These are phyloP conservation scores for Diddensiella santjacobensis DNA, from an alignment of 805 yeast species.

Conservation along the genomic window DNA sequence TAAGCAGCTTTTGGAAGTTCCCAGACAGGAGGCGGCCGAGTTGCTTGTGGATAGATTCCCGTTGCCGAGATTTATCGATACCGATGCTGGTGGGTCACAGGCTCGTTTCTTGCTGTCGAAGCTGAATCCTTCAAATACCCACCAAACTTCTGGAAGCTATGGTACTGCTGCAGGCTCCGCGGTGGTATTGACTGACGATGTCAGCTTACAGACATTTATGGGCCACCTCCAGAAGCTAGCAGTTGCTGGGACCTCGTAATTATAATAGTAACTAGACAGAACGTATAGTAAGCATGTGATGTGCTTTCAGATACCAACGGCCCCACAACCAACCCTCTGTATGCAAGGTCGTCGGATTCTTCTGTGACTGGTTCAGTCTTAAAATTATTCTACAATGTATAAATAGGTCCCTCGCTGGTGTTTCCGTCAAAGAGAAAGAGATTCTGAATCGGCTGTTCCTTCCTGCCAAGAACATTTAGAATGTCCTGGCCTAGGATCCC, in stretches of 20 bases:
- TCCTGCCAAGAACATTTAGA: conserved; percentile 71
- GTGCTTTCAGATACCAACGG: background rate
- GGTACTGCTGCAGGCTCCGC: conserved; percentile 58
- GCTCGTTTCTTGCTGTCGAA: conserved; percentile 94
- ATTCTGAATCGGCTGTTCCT: conserved; percentile 80
- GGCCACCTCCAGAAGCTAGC: conserved; percentile 88
- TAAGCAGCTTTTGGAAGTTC: conserved; percentile 79
- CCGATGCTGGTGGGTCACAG: conserved; percentile 98
- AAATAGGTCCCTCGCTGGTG: conserved; percentile 73
- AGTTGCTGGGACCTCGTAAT: conserved; percentile 45
- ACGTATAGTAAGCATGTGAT: background rate
- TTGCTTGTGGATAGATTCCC: conserved; percentile 93
- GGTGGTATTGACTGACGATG: conserved; percentile 94
- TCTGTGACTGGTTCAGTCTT: background rate
- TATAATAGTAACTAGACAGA: background rate
- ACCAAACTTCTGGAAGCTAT: conserved; percentile 49
- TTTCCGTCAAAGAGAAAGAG: conserved; percentile 71
- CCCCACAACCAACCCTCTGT: background rate
- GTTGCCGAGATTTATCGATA: conserved; percentile 92
- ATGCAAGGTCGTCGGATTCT: background rate
- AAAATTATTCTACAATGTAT: conserved; percentile 37
- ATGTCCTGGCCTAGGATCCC: conserved; percentile 90
- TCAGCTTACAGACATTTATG: conserved; percentile 91
- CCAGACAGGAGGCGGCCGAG: conserved; percentile 88
- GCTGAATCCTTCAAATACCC: conserved; percentile 88